These are phyloP conservation scores for Naganishia randhawae DNA, from an alignment of 768 basidiomycete genomes.

Conservation along the genomic window DNA sequence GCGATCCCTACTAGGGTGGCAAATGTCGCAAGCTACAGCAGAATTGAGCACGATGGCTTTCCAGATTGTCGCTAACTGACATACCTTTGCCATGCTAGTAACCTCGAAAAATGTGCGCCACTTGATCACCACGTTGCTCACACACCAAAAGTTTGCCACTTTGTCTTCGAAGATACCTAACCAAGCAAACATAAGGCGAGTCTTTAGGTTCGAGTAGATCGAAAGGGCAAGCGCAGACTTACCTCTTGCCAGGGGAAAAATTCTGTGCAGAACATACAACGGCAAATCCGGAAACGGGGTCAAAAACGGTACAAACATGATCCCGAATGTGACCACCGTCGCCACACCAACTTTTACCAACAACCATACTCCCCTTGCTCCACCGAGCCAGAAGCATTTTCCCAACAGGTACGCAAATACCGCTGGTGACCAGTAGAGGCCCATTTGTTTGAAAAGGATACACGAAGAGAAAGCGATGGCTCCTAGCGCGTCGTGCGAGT, in stretches of 20 bases:
- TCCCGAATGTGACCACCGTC: constrained; percentile 62
- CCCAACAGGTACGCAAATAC: constrained; percentile 86
- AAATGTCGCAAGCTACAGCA: constrained; percentile 57
- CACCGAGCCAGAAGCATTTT: constrained; percentile 80
- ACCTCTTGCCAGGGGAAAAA: constrained; percentile 87
- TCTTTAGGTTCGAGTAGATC: not conserved
- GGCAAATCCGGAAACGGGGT: constrained; percentile 55
- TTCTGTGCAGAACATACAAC: constrained; percentile 67
- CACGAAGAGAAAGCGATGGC: constrained; percentile 77
- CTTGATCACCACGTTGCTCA: constrained; percentile 80
- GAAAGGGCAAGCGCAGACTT: constrained; percentile 52
- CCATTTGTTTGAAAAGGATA: constrained; percentile 93
- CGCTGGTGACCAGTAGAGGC: constrained; percentile 85
- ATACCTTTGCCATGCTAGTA: constrained; percentile 35
- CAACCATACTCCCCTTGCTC: constrained; percentile 63
- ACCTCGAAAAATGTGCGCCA: constrained; percentile 58
- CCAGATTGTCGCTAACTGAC: not conserved
- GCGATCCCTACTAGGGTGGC: constrained; percentile 70
- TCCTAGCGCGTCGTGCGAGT: constrained; percentile 67
- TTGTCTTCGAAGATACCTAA: constrained; percentile 43
- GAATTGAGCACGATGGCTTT: not conserved
- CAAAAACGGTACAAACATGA: constrained; percentile 77
- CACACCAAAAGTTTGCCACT: constrained; percentile 97
- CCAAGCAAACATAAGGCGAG: too few species aligned
- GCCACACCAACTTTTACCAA: constrained; percentile 66